These are phyloP conservation scores for Phaeotremella skinneri DNA, from an alignment of 768 basidiomycete genomes.

Conservation along the genomic window DNA sequence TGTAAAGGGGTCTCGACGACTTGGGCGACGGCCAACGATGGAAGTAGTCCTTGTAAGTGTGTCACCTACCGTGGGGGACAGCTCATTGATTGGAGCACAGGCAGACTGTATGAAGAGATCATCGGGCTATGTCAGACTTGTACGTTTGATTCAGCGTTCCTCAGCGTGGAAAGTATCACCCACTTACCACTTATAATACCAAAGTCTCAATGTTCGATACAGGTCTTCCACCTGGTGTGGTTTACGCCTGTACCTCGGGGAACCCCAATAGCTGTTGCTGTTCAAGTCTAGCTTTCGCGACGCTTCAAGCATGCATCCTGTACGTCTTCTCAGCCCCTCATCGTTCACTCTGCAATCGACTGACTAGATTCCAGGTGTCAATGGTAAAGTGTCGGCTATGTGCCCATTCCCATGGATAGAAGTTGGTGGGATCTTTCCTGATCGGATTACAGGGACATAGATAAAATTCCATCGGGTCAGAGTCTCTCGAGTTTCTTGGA, in stretches of 20 bases:
- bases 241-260: not conserved
- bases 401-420: too few species aligned
- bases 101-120: not conserved
- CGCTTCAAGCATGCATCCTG: constrained; percentile 1
- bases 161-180: too few species aligned
- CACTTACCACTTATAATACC: too few species aligned
- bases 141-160: not conserved
- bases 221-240: not conserved
- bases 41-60: not conserved
- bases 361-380: not conserved
- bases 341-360: not conserved
- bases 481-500: not conserved
- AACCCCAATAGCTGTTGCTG: not conserved
- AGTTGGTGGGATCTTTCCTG: not conserved
- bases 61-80: too few species aligned
- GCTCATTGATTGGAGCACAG: too few species aligned
- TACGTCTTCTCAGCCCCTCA: not conserved
- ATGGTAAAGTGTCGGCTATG: too few species aligned
- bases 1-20: not conserved
- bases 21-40: not conserved
- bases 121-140: not conserved
- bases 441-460: not conserved
- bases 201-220: constrained; percentile 5
- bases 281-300: not conserved
- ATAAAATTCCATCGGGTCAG: not conserved